A percentile compares a stretch with the other conserved stretches of the same genome.
phyloP scores from a whole-genome alignment of 2,329 filamentous ascomycete genomes.

The Arthrobotrys megalospora region DNA sequence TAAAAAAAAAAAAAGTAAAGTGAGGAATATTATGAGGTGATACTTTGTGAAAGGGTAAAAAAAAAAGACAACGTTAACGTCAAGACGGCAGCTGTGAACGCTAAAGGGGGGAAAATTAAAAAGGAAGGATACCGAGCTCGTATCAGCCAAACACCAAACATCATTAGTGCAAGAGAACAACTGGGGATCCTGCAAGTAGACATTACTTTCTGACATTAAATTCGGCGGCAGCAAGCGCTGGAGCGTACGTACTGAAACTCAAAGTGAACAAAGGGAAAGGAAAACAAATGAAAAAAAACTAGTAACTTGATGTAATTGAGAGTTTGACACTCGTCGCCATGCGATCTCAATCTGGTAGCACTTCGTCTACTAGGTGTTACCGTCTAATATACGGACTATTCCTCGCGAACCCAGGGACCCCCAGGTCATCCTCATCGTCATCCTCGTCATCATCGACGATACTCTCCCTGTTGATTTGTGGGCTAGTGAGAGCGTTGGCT shows the following conservation, averaged over 20 bases:
- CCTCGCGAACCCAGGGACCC: conserved; percentile 56
- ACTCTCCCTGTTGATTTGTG: conserved; percentile 60
- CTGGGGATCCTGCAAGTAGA: neutral
- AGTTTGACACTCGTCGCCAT: neutral
- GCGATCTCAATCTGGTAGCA: conserved; percentile 3
- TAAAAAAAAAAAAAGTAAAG: conserved; percentile 2
- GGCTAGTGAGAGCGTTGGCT: conserved; percentile 46
- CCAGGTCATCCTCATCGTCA: conserved; percentile 62
- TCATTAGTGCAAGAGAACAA: conserved; percentile 6
- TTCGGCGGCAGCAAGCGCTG: neutral
- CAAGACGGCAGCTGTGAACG: neutral
- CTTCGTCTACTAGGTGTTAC: neutral
- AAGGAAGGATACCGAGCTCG: neutral
- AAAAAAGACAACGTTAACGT: neutral
- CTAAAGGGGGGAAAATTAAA: conserved; percentile 1
- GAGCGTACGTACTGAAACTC: neutral
- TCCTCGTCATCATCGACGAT: conserved; percentile 62
- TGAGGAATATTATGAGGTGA: neutral
- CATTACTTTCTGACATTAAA: conserved; percentile 21
- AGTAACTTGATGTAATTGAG: neutral
- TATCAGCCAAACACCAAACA: conserved; percentile 7
- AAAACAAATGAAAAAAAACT: conserved; percentile 31
- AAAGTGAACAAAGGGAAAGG: conserved; percentile 49
- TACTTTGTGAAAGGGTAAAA: neutral
- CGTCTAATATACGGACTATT: conserved; percentile 52